Conservation (phyloP, 768 basidiomycete genomes). For the Boletales sp. region DNA sequence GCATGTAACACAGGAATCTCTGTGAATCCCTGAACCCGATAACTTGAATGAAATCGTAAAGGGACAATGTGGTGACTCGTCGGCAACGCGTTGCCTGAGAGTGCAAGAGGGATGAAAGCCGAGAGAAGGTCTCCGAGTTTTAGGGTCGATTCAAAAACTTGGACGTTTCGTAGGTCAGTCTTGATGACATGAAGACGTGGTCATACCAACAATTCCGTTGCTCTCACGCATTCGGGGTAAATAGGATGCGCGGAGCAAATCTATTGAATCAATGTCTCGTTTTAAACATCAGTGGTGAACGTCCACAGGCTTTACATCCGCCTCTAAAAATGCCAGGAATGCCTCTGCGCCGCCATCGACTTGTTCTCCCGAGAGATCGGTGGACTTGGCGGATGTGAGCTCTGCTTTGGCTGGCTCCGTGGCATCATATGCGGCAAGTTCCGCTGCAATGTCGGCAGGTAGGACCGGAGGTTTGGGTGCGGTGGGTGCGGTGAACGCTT, state of each 20-base stretch:
- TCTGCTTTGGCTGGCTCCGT: constrained; percentile 63
- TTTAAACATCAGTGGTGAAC: constrained; percentile 44
- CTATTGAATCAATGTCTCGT: constrained; percentile 18
- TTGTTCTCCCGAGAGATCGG: constrained; percentile 18
- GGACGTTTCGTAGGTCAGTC: too few relatives aligned
- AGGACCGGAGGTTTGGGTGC: constrained; percentile 72
- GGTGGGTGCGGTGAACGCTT: constrained; percentile 72
- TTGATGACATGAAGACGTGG: too few relatives aligned
- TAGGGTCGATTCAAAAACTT: too few relatives aligned
- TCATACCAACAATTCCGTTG: too few relatives aligned
- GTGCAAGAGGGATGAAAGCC: too few relatives aligned
- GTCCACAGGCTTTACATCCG: constrained; percentile 67
- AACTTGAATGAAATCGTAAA: too few relatives aligned
- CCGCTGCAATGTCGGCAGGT: constrained; percentile 82
- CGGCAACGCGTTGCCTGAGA: too few relatives aligned
- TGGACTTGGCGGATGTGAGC: constrained; percentile 34
- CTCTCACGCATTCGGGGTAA: too few relatives aligned
- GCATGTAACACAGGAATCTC: too few relatives aligned
- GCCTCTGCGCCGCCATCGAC: constrained; percentile 56
- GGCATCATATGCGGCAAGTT: constrained; percentile 82
- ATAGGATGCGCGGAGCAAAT: neutral
- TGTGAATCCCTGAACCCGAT: too few relatives aligned
- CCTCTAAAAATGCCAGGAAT: constrained; percentile 78
- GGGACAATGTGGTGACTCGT: too few relatives aligned
- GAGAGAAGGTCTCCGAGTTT: too few relatives aligned